Evolutionary conservation across 345 rosid species (phyloP).

Genomic region (Brassica cretica): DNA sequence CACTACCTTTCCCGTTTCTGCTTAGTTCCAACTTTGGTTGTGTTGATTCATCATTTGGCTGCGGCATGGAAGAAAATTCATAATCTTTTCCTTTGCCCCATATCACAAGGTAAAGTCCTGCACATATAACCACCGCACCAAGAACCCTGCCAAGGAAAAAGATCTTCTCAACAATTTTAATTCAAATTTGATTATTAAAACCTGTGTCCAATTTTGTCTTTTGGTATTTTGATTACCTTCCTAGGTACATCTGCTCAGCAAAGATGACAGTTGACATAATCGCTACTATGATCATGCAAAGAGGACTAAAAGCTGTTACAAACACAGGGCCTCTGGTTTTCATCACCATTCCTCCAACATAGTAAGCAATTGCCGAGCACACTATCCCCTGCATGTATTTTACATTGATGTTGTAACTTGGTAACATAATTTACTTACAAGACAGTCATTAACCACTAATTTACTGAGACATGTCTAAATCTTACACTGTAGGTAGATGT

Average conservation of each 20-base stretch:
- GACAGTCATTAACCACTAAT: background rate
- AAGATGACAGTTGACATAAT: constrained; percentile 70
- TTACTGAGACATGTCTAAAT: background rate
- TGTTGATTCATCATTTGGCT: constrained; percentile 25
- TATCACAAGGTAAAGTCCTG: constrained; percentile 72
- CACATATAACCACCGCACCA: constrained; percentile 75
- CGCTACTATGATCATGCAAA: constrained; percentile 82
- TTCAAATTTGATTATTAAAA: background rate
- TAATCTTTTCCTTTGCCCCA: constrained; percentile 90
- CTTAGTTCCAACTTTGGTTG: constrained; percentile 32
- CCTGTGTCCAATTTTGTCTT: background rate
- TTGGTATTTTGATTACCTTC: constrained; percentile 55
- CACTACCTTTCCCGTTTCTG: constrained; percentile 15
- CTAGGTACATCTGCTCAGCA: constrained; percentile 74
- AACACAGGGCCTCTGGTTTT: constrained; percentile 87
- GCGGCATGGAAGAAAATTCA: constrained; percentile 18
- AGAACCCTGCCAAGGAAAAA: constrained; percentile 54
- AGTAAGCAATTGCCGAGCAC: constrained; percentile 77
- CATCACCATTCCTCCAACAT: constrained; percentile 76
- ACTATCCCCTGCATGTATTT: constrained; percentile 67
- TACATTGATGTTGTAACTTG: background rate
- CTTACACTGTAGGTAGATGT: constrained; percentile 73
- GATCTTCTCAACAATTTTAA: background rate
- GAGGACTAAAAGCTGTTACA: constrained; percentile 78
- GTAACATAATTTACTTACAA: too few relatives aligned